Base-by-base conservation (phyloP, 2,329 filamentous ascomycete genomes). In the Sarocladiaceae sp. region DNA sequence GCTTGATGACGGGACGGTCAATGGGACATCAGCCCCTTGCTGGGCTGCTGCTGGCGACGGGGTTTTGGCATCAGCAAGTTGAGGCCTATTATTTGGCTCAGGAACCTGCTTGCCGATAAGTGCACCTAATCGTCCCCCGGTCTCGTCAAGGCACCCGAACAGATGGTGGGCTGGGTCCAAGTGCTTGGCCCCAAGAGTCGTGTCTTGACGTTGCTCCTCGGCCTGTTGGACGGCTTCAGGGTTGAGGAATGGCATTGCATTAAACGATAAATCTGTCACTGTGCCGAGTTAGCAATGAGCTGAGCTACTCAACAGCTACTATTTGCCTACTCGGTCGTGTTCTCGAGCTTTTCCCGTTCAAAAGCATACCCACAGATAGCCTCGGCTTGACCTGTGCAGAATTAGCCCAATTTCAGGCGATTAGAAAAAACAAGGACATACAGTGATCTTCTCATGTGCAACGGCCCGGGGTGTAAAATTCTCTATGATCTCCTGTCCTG, bases 401-500 rank as follows among this genome's bases (percentile, higher is more conserved):
- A 27, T 42, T 16, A 40, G 32, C 26, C 21, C 12, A 33, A 11
- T 39, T 33, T 7, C 16, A 29, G 34, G n/a, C n/a, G n/a, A n/a
- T n/a, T 21, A 19, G 16, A 9, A 20, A 21, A 21, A 15, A 19
- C 32, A 21, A 23, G 26, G 3, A 46, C 58, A 45, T 41, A 66
- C 66, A 11, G 54, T 64, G 18, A 66, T 46, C 37, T 53, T 56
- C 6, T 51, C 51, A 15, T 67, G 66, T 10, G 69, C 58, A 33
- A 84, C 68, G 43, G 72, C 72, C 3, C 69, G 58, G 1, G 80
- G 80, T 11, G 63, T 63, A 49, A 83, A 85, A 16, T 72, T 72
- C 6, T 67, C 59, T 58, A 80, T 72, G 6, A 82, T 63, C 32
- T 74, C 69, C 23, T 29, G n/a, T 3, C 18, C 21, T 41, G 13